These are phyloP conservation scores for Alternaria angustiovoidea DNA, from an alignment of 2,329 filamentous ascomycete genomes.

Conservation along the genomic window DNA sequence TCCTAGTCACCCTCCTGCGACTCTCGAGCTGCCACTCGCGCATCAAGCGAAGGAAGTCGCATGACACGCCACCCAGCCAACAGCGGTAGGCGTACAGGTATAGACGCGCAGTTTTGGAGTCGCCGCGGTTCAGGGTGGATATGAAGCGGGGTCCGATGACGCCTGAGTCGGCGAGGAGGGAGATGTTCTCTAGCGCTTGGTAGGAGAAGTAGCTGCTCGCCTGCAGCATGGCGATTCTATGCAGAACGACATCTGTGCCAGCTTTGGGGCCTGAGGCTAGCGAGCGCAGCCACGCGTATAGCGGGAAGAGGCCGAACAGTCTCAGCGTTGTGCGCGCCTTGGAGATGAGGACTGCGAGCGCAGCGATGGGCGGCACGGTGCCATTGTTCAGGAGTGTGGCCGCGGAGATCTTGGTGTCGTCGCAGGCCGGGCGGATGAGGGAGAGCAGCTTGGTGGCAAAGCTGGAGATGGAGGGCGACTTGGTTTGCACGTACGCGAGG, in stretches of 20 bases:
- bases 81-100: conserved; percentile 54
- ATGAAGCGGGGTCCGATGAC: conserved; percentile 49
- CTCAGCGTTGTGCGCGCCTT: conserved; percentile 55
- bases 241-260: conserved; percentile 53
- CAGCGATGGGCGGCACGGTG: conserved; percentile 44
- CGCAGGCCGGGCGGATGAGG: conserved; percentile 43
- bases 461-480: conserved; percentile 42
- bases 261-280: conserved; percentile 53
- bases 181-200: conserved; percentile 56
- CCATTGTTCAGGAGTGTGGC: conserved; percentile 37
- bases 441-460: conserved; percentile 43
- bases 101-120: conserved; percentile 45
- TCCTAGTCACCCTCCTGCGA: conserved; percentile 40
- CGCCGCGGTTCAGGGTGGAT: conserved; percentile 48
- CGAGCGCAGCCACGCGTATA: conserved; percentile 56
- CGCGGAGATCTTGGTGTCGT: conserved; percentile 33
- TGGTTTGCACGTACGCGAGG: conserved; percentile 54
- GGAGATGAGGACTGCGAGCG: conserved; percentile 51
- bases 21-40: conserved; percentile 55
- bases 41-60: conserved; percentile 54
- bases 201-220: conserved; percentile 54
- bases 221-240: conserved; percentile 53
- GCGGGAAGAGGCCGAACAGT: conserved; percentile 54
- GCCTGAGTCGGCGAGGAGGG: conserved; percentile 53
- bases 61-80: conserved; percentile 54